phyloP scores from a whole-genome alignment of 148 eudicot species.

The Chenopodium suecicum region DNA sequence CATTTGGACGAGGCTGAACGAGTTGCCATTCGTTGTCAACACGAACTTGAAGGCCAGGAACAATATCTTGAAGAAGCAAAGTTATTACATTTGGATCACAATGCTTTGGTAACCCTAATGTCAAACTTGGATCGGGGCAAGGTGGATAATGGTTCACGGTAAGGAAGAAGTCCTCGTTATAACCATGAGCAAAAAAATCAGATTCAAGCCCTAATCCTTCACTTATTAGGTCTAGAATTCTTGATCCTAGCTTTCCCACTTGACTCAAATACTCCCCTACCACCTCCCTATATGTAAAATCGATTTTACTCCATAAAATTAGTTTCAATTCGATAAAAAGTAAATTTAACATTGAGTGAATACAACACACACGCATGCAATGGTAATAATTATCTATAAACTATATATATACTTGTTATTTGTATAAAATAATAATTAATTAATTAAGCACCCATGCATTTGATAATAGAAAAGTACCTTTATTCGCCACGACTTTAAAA shows the following conservation, averaged over 20 bases:
- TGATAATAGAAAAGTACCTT: too few relatives aligned
- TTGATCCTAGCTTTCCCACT: conserved; percentile 21
- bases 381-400: too few relatives aligned
- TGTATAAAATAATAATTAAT: too few relatives aligned
- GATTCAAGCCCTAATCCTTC: conserved; percentile 33
- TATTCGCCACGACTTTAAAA: too few relatives aligned
- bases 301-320: too few relatives aligned
- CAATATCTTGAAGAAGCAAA: conserved; percentile 38
- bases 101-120: conserved; percentile 31
- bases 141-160: conserved; percentile 37
- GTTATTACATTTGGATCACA: conserved; percentile 46
- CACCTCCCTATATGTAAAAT: conserved; percentile 19
- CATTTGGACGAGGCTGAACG: conserved; percentile 40
- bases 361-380: too few relatives aligned
- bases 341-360: too few relatives aligned
- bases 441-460: too few relatives aligned
- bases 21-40: conserved; percentile 39
- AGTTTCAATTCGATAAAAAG: too few relatives aligned
- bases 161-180: conserved; percentile 12
- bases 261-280: conserved; percentile 28
- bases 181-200: conserved; percentile 27
- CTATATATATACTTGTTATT: too few relatives aligned
- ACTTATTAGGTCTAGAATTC: conserved; percentile 29
- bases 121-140: conserved; percentile 34
- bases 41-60: conserved; percentile 47